phyloP scores from a whole-genome alignment of 371 early-diverging fungal genomes.

The Lichtheimia ornata region DNA sequence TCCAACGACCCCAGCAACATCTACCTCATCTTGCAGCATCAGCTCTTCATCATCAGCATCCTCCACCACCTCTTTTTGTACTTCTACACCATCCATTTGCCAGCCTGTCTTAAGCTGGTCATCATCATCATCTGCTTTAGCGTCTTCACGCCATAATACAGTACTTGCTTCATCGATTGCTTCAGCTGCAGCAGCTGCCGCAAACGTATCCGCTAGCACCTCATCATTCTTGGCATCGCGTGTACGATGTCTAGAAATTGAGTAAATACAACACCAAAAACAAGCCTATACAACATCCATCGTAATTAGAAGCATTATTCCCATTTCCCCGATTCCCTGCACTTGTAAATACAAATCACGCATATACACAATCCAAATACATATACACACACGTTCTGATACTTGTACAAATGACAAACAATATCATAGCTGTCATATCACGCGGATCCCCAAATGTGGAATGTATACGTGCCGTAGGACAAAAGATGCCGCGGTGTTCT shows the following conservation, averaged over 20 bases:
- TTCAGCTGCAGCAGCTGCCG: not conserved
- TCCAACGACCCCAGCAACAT: conserved; percentile 6
- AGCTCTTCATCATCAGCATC: conserved; percentile 2
- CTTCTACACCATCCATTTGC: conserved; percentile 11
- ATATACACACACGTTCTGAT: not conserved
- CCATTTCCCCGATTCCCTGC: conserved; percentile 2
- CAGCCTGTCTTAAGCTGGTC: conserved; percentile 50
- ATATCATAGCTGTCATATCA: too few relatives aligned
- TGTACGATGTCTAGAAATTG: conserved; percentile 9
- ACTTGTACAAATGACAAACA: not conserved
- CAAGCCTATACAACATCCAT: too few relatives aligned
- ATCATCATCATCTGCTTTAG: conserved; percentile 30
- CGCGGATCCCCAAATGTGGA: conserved; percentile 9
- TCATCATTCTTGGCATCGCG: conserved; percentile 4
- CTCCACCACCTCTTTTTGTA: not conserved
- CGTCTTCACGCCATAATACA: conserved; percentile 13
- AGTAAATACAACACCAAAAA: not conserved
- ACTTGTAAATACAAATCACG: not conserved
- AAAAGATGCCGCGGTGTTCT: too few relatives aligned
- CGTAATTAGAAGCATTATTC: conserved; percentile 7
- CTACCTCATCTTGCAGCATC: not conserved
- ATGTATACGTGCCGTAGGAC: conserved; percentile 7
- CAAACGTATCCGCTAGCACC: not conserved
- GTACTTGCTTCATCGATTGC: not conserved
- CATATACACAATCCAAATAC: not conserved